These are phyloP conservation scores for Coelastrella sp. DNA, from an alignment of 139 green algal genomes.

Conservation along the genomic window DNA sequence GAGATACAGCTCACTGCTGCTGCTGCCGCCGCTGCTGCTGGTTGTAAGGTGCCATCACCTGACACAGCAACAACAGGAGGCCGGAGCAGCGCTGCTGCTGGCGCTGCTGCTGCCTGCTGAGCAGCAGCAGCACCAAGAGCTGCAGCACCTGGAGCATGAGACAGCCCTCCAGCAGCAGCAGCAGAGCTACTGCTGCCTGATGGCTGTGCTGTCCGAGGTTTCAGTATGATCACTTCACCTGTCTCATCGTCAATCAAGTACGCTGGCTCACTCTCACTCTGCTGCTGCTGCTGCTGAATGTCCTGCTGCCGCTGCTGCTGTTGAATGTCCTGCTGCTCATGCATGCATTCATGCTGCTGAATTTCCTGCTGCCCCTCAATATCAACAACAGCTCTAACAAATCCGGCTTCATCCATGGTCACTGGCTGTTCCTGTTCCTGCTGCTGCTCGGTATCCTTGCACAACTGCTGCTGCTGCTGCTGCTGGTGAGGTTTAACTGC, in stretches of 20 bases:
- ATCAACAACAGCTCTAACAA: too few species aligned
- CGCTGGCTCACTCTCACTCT: neutral
- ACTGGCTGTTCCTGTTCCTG: neutral
- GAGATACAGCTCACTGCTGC: neutral
- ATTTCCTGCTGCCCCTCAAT: neutral
- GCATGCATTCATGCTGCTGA: neutral
- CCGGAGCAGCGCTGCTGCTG: neutral
- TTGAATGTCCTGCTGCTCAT: neutral
- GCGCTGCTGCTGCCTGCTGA: neutral
- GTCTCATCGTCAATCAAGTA: slow-evolving; percentile 10
- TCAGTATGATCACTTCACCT: slow-evolving; percentile 11
- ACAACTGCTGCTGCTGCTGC: too few species aligned
- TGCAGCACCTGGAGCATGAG: neutral
- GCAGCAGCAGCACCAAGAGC: neutral
- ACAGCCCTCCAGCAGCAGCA: neutral
- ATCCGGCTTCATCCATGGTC: neutral
- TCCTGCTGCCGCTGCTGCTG: slow-evolving; percentile 22
- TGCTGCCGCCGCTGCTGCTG: neutral
- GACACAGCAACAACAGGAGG: neutral
- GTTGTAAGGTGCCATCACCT: neutral
- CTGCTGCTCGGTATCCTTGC: neutral
- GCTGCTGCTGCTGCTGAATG: slow-evolving; percentile 13
- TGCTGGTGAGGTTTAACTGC: neutral
- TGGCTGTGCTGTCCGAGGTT: neutral
- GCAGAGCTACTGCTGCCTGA: neutral